Evolutionary conservation across 495 filamentous ascomycete genomes (phyloP).

Genomic region (Tuber indicum): DNA sequence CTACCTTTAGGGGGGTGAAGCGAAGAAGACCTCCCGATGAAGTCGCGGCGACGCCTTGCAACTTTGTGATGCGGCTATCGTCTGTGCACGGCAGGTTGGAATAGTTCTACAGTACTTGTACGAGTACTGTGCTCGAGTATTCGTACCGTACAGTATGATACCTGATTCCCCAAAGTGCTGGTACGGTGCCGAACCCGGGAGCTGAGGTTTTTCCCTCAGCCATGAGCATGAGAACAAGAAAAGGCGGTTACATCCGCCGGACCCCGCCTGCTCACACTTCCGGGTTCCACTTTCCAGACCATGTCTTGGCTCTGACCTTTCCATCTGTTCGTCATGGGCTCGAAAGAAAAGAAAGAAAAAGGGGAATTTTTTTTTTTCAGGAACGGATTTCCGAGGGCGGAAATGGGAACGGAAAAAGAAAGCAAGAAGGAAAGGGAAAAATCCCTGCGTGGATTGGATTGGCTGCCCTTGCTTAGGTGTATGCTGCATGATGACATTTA

Average conservation of each 20-base stretch:
- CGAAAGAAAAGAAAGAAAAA: not conserved
- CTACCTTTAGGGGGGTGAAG: not conserved
- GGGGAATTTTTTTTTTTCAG: not conserved
- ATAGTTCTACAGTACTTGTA: no score
- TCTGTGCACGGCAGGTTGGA: not conserved
- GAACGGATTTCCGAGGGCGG: conserved; percentile 1
- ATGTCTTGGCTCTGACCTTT: not conserved
- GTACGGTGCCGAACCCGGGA: not conserved
- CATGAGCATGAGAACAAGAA: not conserved
- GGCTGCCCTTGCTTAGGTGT: not conserved
- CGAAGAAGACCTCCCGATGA: not conserved
- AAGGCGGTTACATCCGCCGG: not conserved
- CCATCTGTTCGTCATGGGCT: not conserved
- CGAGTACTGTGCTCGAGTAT: no score
- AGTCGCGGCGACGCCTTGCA: not conserved
- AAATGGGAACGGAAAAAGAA: not conserved
- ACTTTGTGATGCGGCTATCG: not conserved
- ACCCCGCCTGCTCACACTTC: not conserved
- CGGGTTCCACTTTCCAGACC: not conserved
- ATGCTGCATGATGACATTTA: not conserved
- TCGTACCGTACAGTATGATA: not conserved
- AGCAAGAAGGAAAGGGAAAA: not conserved
- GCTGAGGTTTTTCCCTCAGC: not conserved
- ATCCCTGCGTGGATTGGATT: not conserved
- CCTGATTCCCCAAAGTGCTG: not conserved